A percentile compares a stretch with the other conserved stretches of the same genome.
phyloP scores from a whole-genome alignment of 768 basidiomycete species.

The Dacryopinax spathularia region DNA sequence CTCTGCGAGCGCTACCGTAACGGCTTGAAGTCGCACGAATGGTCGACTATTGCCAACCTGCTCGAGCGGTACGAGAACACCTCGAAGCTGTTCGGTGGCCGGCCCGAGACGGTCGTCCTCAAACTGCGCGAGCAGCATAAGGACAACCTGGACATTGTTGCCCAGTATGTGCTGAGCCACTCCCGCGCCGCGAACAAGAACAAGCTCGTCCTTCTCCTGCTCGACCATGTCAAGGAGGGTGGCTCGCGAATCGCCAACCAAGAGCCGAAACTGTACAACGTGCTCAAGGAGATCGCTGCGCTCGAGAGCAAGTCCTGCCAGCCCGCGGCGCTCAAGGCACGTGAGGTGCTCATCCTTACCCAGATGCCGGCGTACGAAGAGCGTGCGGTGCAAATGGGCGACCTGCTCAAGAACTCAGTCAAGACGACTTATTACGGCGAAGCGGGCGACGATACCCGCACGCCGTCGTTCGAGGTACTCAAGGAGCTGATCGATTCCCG shows the following conservation, averaged over 20 bases:
- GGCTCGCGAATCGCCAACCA: conserved; percentile 59
- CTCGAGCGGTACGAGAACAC: conserved; percentile 69
- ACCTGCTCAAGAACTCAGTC: conserved; percentile 77
- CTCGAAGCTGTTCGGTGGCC: conserved; percentile 85
- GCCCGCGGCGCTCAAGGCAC: conserved; percentile 83
- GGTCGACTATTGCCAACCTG: conserved; percentile 57
- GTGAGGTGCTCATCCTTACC: conserved; percentile 89
- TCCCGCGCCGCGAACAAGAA: conserved; percentile 89
- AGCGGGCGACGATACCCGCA: conserved; percentile 43
- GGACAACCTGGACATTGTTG: conserved; percentile 79
- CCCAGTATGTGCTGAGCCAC: conserved; percentile 78
- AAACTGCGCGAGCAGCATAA: conserved; percentile 84
- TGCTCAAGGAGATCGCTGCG: conserved; percentile 65
- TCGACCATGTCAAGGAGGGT: conserved; percentile 80
- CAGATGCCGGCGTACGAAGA: conserved; percentile 98
- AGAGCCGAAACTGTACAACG: conserved; percentile 60
- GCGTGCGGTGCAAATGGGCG: conserved; percentile 84
- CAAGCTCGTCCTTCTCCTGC: conserved; percentile 68
- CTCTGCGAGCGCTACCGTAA: conserved; percentile 64
- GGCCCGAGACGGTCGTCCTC: conserved; percentile 84
- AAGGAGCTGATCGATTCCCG: conserved; percentile 90
- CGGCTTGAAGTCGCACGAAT: conserved; percentile 80
- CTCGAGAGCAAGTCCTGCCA: conserved; percentile 94
- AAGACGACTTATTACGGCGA: conserved; percentile 84
- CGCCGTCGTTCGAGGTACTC: conserved; percentile 72